Evolutionary conservation across 257 asterid genomes (phyloP), one percentile per base, ranked within the genome.

Genomic region (Lavandula angustifolia): DNA sequence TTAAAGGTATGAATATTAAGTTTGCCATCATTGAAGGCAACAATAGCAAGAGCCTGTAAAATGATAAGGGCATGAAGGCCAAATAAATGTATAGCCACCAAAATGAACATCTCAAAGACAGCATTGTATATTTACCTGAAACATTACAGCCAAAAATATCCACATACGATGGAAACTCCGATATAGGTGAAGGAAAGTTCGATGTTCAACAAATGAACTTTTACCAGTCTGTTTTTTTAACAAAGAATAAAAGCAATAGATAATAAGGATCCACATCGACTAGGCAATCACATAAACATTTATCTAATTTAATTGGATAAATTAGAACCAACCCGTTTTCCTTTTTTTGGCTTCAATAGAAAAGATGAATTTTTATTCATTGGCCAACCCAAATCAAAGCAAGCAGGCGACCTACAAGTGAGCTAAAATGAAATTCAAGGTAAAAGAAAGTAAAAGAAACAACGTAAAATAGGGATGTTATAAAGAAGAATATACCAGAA

Each of bases 141-240:
- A 92, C 99, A 92, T 92, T 66, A 86, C 72, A 53, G 57, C 64
- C 84, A 92, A 80, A 78, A 92, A 92, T 61, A 92, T 89, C 99
- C 99, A 92, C 87, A 92, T 12, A 60, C 99, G 99, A 80, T 92
- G 99, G 73, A 92, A 92, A 80, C 99, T 89, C 72, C 95, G 87
- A 76, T 87, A 92, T 69, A 92, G 76, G 76, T 92, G 99, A 66
- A 92, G 87, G 70, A 85, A 92, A 46, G 99, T 89, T 44, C 99
- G 89, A 79, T 92, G 99, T 79, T 92, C 99, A 68, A 92, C 99
- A 75, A 89, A 92, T 61, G 96, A 80, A 78, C 95, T 89, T 82
- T 92, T 92, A 34, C 89, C 94, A 17, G 96, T 89, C 99, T 92
- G 84, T 67, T 67, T 64, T 38, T 70, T 50, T 54, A 51, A 53